These are phyloP conservation scores for Neurospora pannonica DNA, from an alignment of 495 filamentous ascomycete genomes.

Conservation along the genomic window DNA sequence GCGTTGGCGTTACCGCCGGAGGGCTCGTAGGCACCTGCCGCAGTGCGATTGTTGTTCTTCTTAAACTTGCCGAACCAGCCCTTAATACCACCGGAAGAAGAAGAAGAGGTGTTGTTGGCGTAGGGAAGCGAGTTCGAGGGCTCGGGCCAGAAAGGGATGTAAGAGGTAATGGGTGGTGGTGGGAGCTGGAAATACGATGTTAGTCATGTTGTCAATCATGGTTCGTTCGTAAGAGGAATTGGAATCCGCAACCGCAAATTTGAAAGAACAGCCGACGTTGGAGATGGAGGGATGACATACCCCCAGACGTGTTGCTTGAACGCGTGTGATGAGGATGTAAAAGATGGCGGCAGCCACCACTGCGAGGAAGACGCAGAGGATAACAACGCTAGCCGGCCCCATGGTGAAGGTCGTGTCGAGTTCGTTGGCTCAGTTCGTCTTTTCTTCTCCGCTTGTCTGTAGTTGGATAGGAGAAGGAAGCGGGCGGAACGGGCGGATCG, in stretches of 20 bases:
- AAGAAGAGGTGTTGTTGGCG: slow-evolving; percentile 34
- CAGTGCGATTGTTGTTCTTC: slow-evolving; percentile 43
- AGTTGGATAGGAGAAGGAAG: neutral
- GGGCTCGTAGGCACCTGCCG: slow-evolving; percentile 55
- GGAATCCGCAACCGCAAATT: neutral
- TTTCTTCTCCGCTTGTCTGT: neutral
- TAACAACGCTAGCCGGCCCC: slow-evolving; percentile 34
- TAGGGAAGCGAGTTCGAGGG: slow-evolving; percentile 25
- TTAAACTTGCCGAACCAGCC: slow-evolving; percentile 51
- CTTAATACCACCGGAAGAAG: slow-evolving; percentile 45
- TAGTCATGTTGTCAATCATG: neutral
- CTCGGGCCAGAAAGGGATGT: slow-evolving; percentile 42
- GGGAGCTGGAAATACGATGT: slow-evolving; percentile 34
- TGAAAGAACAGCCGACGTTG: neutral
- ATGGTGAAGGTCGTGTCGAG: slow-evolving; percentile 17
- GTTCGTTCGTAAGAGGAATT: neutral
- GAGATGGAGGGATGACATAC: slow-evolving; percentile 24
- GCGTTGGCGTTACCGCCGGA: slow-evolving; percentile 7
- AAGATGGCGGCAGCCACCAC: slow-evolving; percentile 33
- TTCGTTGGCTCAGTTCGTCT: neutral
- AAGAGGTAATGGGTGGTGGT: slow-evolving; percentile 51
- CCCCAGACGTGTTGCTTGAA: slow-evolving; percentile 53
- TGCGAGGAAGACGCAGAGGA: slow-evolving; percentile 43
- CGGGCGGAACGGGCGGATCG: neutral
- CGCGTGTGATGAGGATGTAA: slow-evolving; percentile 48